Percentiles rank a stretch among this genome's conserved stretches.
Conservation (phyloP, 306 rosid species). For the Hippophae tibetana region DNA sequence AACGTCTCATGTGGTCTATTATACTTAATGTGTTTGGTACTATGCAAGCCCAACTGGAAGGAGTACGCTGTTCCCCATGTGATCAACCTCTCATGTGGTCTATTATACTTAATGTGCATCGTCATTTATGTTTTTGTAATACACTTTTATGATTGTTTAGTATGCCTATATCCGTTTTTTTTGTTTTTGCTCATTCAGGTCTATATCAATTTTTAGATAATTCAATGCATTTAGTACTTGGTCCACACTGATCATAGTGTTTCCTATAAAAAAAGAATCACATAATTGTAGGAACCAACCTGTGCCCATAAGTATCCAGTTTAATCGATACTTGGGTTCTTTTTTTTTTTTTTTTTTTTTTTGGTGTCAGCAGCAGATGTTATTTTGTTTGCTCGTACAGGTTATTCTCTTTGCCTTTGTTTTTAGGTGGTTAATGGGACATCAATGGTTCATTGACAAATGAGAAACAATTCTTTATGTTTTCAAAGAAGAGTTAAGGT, state of each 20-base stretch:
- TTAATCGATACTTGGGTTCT: background rate
- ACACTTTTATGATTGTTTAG: too few species aligned
- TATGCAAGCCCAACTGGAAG: background rate
- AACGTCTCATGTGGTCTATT: background rate
- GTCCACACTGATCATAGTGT: too few species aligned
- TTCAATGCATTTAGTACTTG: too few species aligned
- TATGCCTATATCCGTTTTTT: too few species aligned
- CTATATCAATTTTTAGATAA: too few species aligned
- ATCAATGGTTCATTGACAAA: background rate
- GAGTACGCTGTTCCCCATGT: background rate
- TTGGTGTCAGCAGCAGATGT: background rate
- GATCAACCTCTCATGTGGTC: background rate
- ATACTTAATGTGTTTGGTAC: background rate
- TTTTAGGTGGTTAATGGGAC: background rate
- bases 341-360: background rate
- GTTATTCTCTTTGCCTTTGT: background rate
- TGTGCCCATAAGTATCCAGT: background rate
- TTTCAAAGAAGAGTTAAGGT: background rate
- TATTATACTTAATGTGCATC: too few species aligned
- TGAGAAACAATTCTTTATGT: background rate
- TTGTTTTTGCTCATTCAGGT: too few species aligned
- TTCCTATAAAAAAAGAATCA: background rate
- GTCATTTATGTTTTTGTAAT: too few species aligned
- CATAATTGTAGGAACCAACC: background rate
- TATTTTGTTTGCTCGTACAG: background rate